Conservation (phyloP, 1,284 basidiomycete species). For the Sanghuangporus weigelae region DNA sequence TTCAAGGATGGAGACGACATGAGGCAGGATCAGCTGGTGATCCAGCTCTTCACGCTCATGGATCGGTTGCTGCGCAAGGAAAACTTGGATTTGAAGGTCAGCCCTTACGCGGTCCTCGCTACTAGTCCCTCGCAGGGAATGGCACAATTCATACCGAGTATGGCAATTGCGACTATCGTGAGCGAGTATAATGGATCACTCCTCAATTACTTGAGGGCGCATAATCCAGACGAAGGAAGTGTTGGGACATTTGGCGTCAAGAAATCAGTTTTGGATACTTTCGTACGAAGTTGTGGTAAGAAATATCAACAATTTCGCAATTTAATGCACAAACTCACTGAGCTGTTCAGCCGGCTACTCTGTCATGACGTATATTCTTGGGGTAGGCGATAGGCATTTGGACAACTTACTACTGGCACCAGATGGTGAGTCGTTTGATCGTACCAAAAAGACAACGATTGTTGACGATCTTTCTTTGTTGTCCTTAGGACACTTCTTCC, state of each 20-base stretch:
- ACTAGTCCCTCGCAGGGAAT: slow-evolving; percentile 92
- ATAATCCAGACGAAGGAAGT: slow-evolving; percentile 88
- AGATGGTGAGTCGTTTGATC: slow-evolving; percentile 52
- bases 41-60: slow-evolving; percentile 98
- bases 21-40: slow-evolving; percentile 95
- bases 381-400: slow-evolving; percentile 95
- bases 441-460: background rate
- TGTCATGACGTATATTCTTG: slow-evolving; percentile 94
- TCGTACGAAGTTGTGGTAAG: slow-evolving; percentile 94
- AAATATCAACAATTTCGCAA: slow-evolving; percentile 18
- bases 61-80: slow-evolving; percentile 91
- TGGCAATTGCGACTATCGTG: slow-evolving; percentile 90
- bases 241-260: slow-evolving; percentile 92
- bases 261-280: slow-evolving; percentile 90
- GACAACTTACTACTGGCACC: slow-evolving; percentile 93
- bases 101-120: slow-evolving; percentile 91
- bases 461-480: background rate
- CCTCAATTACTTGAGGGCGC: slow-evolving; percentile 81
- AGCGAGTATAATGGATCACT: slow-evolving; percentile 84
- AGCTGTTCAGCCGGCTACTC: slow-evolving; percentile 86
- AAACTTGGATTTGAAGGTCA: slow-evolving; percentile 91
- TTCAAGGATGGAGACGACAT: slow-evolving; percentile 99
- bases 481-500: slow-evolving; percentile 72
- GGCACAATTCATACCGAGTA: slow-evolving; percentile 94
- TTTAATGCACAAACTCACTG: slow-evolving; percentile 9